These are phyloP conservation scores for Polytrichum formosum DNA, from an alignment of 225 moss, liverwort and hornwort species.

Conservation along the genomic window DNA sequence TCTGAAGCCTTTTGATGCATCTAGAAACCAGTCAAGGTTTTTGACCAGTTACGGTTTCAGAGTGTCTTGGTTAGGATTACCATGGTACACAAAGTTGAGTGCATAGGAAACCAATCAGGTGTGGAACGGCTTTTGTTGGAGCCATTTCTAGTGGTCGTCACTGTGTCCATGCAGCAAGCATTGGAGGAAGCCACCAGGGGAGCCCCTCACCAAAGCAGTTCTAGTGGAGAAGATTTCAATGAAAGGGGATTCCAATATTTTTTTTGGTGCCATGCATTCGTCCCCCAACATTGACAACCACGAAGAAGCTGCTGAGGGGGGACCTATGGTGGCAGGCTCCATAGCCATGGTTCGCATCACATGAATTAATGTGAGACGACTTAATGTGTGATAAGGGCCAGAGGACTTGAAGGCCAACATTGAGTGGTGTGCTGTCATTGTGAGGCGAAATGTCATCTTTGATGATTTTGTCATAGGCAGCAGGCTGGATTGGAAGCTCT, in stretches of 20 bases:
- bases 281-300: slow-evolving; percentile 37
- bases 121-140: slow-evolving; percentile 28
- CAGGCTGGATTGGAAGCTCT: slow-evolving; percentile 2
- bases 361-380: background rate
- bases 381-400: background rate
- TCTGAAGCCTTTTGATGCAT: too few species aligned
- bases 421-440: background rate
- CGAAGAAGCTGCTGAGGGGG: slow-evolving; percentile 35
- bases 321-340: slow-evolving; percentile 1
- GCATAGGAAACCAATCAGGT: slow-evolving; percentile 10
- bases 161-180: slow-evolving; percentile 56
- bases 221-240: slow-evolving; percentile 1
- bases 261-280: slow-evolving; percentile 37
- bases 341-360: background rate
- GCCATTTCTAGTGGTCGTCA: slow-evolving; percentile 67
- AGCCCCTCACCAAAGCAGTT: slow-evolving; percentile 64
- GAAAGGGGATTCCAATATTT: too few species aligned
- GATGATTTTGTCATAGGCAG: background rate
- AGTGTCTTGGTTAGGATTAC: too few species aligned
- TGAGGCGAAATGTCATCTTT: background rate
- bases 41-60: too few species aligned
- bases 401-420: background rate
- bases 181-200: slow-evolving; percentile 69
- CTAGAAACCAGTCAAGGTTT: too few species aligned
- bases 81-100: background rate